Conservation (phyloP, 164 flowering plant species). For the Tetracentron sinense region DNA sequence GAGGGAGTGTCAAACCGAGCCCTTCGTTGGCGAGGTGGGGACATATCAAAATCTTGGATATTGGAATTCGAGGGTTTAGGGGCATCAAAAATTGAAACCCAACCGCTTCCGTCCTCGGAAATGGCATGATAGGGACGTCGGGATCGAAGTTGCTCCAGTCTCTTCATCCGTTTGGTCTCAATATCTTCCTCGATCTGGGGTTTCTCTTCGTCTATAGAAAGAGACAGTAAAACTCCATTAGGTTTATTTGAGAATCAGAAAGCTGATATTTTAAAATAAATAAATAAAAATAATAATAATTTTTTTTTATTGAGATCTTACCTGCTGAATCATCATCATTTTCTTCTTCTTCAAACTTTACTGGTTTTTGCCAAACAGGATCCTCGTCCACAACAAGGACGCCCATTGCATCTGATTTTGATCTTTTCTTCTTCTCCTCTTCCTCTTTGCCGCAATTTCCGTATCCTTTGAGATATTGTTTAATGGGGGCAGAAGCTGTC, state of each 20-base stretch:
- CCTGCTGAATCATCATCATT: slow-evolving; percentile 47
- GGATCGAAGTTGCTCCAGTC: slow-evolving; percentile 60
- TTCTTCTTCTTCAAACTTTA: slow-evolving; percentile 45
- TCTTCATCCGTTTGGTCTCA: slow-evolving; percentile 80
- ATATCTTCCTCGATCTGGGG: slow-evolving; percentile 84
- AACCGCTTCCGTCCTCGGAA: slow-evolving; percentile 95
- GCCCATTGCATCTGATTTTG: slow-evolving; percentile 26
- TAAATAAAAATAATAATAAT: too few species aligned
- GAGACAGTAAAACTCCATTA: too few species aligned
- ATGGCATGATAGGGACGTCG: slow-evolving; percentile 59
- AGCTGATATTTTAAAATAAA: too few species aligned
- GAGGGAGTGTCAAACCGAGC: slow-evolving; percentile 39
- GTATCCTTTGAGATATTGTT: slow-evolving; percentile 73
- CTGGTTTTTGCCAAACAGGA: slow-evolving; percentile 82
- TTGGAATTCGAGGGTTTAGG: slow-evolving; percentile 14
- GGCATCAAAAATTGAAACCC: slow-evolving; percentile 60
- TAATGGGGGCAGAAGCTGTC: slow-evolving; percentile 33
- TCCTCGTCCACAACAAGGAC: slow-evolving; percentile 82
- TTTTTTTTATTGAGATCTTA: too few species aligned
- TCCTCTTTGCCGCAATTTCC: slow-evolving; percentile 33
- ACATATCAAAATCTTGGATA: slow-evolving; percentile 29
- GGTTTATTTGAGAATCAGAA: too few species aligned
- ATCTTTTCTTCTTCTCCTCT: slow-evolving; percentile 31
- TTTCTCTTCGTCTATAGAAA: slow-evolving; percentile 72
- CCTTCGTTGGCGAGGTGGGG: slow-evolving; percentile 44